Conservation (phyloP, 768 basidiomycete species). For the Ephemerocybe angulata region DNA sequence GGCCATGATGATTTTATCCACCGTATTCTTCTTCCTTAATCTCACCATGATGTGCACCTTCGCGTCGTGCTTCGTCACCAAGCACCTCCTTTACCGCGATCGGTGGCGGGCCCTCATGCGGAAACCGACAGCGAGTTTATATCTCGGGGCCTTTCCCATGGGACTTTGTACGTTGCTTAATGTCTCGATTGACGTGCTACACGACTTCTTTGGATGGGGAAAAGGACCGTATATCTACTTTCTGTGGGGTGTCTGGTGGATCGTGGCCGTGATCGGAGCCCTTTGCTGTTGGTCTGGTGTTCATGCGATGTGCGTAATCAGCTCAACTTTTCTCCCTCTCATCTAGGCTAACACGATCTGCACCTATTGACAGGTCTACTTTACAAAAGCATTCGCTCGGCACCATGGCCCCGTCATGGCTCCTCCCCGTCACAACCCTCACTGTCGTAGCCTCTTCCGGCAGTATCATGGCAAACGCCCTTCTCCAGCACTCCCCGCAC, state of each 20-base stretch:
- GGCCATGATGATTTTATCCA: constrained; percentile 34
- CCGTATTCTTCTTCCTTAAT: constrained; percentile 59
- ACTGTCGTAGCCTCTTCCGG: constrained; percentile 71
- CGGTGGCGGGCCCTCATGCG: constrained; percentile 38
- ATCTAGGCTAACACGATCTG: not conserved
- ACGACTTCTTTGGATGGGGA: constrained; percentile 43
- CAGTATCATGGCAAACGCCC: constrained; percentile 49
- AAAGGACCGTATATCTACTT: constrained; percentile 46
- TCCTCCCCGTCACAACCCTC: constrained; percentile 72
- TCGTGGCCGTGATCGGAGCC: constrained; percentile 52
- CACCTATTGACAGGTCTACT: constrained; percentile 40
- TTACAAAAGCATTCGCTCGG: constrained; percentile 52
- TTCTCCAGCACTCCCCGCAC: constrained; percentile 40
- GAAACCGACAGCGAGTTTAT: constrained; percentile 44
- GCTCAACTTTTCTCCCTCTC: not conserved
- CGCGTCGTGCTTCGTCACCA: constrained; percentile 37
- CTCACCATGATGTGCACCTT: constrained; percentile 51
- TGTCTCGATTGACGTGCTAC: constrained; percentile 43
- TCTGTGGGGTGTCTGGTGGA: constrained; percentile 70
- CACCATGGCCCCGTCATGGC: constrained; percentile 60
- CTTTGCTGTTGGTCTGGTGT: constrained; percentile 58
- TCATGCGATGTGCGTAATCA: constrained; percentile 57
- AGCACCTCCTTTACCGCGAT: constrained; percentile 53
- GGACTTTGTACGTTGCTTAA: constrained; percentile 56
- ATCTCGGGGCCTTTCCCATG: constrained; percentile 52